These are phyloP conservation scores for Aethionema arabicum DNA, from an alignment of 345 rosid species.

Conservation along the genomic window DNA sequence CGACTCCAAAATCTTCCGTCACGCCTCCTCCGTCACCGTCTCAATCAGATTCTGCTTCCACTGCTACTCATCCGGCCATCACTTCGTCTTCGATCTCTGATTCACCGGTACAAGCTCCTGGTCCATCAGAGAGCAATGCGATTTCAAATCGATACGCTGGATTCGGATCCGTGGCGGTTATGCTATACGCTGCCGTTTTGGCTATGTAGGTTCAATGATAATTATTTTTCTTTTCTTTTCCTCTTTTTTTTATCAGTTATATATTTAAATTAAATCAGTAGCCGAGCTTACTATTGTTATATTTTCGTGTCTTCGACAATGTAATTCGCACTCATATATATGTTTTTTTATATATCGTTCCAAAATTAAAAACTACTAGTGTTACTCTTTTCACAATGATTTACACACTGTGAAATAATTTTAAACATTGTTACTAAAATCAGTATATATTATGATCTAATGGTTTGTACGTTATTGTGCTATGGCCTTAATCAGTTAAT, in stretches of 20 bases:
- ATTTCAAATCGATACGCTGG: slow-evolving; percentile 11
- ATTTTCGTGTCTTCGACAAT: too few relatives aligned
- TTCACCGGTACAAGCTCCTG: slow-evolving; percentile 30
- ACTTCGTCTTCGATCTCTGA: slow-evolving; percentile 23
- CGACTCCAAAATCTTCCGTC: slow-evolving; percentile 14
- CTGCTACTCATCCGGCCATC: background rate
- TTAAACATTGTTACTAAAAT: background rate
- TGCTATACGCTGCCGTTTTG: slow-evolving; percentile 26
- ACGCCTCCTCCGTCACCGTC: slow-evolving; percentile 9
- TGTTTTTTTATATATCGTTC: too few relatives aligned
- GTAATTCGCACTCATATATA: too few relatives aligned
- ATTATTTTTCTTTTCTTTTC: too few relatives aligned
- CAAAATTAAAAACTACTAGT: too few relatives aligned
- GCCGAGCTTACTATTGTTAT: background rate
- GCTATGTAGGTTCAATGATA: slow-evolving; percentile 9
- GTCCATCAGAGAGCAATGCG: slow-evolving; percentile 18
- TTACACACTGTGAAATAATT: background rate
- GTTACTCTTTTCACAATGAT: too few relatives aligned
- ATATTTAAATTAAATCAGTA: background rate
- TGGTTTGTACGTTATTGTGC: too few relatives aligned
- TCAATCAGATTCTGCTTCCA: slow-evolving; percentile 29
- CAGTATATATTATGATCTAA: too few relatives aligned
- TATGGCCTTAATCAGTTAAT: too few relatives aligned
- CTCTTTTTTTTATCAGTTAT: background rate
- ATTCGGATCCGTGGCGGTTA: slow-evolving; percentile 18